Evolutionary conservation across 345 rosid genomes (phyloP), one percentile per base, ranked within the genome.

Genomic region (Hibiscus syriacus): DNA sequence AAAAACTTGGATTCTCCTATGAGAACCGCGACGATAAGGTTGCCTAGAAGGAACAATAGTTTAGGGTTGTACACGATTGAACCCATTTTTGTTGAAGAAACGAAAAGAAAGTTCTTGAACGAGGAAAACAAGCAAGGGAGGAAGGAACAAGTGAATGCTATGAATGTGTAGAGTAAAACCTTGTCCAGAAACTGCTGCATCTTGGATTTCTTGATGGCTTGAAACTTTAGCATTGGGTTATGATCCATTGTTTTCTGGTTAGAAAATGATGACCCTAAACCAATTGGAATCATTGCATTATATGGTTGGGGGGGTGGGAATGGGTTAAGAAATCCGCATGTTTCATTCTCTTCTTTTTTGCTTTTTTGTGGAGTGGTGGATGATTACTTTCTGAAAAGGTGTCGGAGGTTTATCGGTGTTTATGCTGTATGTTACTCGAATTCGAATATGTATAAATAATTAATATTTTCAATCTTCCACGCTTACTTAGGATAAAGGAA

Each of bases 1-100:
- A 79, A 82, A 54, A 80, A 46, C 75, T 71, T 86, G 77, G 86
- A 84, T 68, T 84, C 83, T 39, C 81, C 64, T 1, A 84, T 61
- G 7, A 88, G 87, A 68, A 66, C 70, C 17, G 80, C 64, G 63
- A 86, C 74, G 7, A 88, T 88, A 19, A 86, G 74, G 78, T 84
- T 88, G 60, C 87, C 85, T 32, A 84, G 46, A 45, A 86, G 3
- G 79, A 88, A 88, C 70, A 84, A 64, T 27, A 74, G 61, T 59
- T 78, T 86, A 59, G 81, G 69, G 69, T 66, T 73, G 60, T 76
- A 43, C 3, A 81, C 53, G 46, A 69, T 34, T 25, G 67, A 68
- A 12, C 69, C 25, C 11, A 76, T 2, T 68, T 75, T 76, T 34
- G 85, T 77, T 48, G 82, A 67, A 36, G 43, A 76, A 52, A 30